These are phyloP conservation scores for Candida xyloterini DNA, from an alignment of 805 yeast genomes.

Conservation along the genomic window DNA sequence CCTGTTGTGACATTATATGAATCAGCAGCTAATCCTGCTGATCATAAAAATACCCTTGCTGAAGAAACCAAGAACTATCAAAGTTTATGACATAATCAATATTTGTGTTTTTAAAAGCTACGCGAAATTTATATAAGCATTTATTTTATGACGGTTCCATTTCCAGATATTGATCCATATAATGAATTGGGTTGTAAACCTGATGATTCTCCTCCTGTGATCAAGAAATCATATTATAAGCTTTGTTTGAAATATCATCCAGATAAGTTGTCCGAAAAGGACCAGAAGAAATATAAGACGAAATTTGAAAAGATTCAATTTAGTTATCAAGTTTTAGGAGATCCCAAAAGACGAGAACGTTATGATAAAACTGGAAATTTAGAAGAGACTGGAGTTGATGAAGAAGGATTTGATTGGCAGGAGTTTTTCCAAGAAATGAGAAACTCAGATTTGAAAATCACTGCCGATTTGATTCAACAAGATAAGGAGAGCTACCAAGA, in stretches of 20 bases:
- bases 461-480: conserved; percentile 63
- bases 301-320: conserved; percentile 69
- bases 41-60: conserved; percentile 52
- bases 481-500: conserved; percentile 65
- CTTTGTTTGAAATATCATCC: conserved; percentile 67
- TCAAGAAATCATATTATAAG: conserved; percentile 67
- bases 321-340: conserved; percentile 67
- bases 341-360: conserved; percentile 48
- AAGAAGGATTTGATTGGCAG: conserved; percentile 52
- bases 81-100: conserved; percentile 3
- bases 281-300: conserved; percentile 32
- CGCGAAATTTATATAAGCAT: conserved; percentile 6
- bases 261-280: conserved; percentile 48
- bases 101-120: conserved; percentile 1
- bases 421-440: conserved; percentile 49
- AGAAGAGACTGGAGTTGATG: conserved; percentile 35
- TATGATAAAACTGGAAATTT: conserved; percentile 73
- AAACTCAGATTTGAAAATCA: conserved; percentile 42
- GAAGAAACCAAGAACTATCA: conserved; percentile 23
- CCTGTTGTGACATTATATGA: conserved; percentile 82
- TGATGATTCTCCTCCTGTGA: conserved; percentile 46
- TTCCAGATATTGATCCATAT: conserved; percentile 63
- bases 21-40: conserved; percentile 89
- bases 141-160: conserved; percentile 36
- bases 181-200: conserved; percentile 42